Base-by-base conservation (phyloP, 257 asterid genomes). In the Handroanthus guayacan region DNA sequence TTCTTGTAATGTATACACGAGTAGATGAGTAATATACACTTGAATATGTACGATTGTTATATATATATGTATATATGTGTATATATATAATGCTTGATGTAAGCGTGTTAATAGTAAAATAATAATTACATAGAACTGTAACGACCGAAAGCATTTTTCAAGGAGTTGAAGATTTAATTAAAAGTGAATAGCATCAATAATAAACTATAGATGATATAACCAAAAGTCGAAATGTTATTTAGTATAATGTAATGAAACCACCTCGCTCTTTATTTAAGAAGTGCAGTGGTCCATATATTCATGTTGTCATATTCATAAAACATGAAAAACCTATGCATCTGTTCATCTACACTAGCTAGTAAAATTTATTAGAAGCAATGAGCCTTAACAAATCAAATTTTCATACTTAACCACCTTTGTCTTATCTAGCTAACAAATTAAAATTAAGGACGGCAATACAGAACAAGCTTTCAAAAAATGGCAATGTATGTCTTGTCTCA, bases 241-340 rank as follows among this genome's bases (percentile, higher is more conserved):
- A 6, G 6, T 41, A 5, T 2, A 41, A 8, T 11, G 17, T 50
- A 50, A 50, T 11, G 16, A 2, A 17, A 16, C 56, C 56, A 50
- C 17, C 0, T 16, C n/a, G 31, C 31, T 25, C 31, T 25, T 58
- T 20, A 12, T 8, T 44, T 67, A n/a, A 11, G 57, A 67, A 67
- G 11, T 44, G 43, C 57, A 18, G 72, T 67, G 41, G 56, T 18
- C 71, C 71, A 44, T 44, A 18, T 66, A 17, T 66, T 10, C 41
- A 62, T 62, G 45, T 62, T 0, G 18, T 14, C 18, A 16, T 6
- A 4, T 52, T 16, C n/a, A 61, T 61, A 44, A 31, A 34, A 61
- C 37, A 61, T 61, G 44, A 13, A 50, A 25, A 50, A 6, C 51
- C 25, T 47, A 50, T 50, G 44, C 45, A 48, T 17, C 31, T 61